These are phyloP conservation scores for Inonotus obliquus DNA, from an alignment of 1,284 basidiomycete genomes.

Conservation along the genomic window DNA sequence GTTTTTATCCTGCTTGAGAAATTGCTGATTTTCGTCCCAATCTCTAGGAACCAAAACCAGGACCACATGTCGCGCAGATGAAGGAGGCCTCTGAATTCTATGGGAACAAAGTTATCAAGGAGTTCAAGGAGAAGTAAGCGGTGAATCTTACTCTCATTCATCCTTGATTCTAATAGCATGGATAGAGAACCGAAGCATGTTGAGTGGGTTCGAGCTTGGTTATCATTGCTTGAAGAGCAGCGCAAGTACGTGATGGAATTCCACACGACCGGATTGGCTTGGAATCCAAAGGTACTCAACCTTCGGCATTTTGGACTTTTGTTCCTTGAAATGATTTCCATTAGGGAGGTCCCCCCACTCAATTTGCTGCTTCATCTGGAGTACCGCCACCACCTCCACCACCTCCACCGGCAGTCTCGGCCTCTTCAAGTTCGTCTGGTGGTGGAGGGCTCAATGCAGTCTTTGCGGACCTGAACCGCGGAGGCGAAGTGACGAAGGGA, in stretches of 20 bases:
- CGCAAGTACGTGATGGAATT: slow-evolving; percentile 83
- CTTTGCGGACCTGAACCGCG: slow-evolving; percentile 91
- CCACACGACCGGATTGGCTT: slow-evolving; percentile 84
- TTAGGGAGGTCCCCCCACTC: slow-evolving; percentile 60
- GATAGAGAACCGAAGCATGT: slow-evolving; percentile 81
- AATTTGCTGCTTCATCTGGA: slow-evolving; percentile 55
- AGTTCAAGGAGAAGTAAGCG: slow-evolving; percentile 85
- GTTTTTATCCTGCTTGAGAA: not conserved
- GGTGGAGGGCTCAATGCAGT: slow-evolving; percentile 74
- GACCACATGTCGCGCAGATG: slow-evolving; percentile 76
- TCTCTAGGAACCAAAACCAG: slow-evolving; percentile 75
- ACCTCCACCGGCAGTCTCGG: slow-evolving; percentile 34
- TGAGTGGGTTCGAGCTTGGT: slow-evolving; percentile 83
- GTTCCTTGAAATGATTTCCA: not conserved
- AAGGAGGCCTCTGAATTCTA: slow-evolving; percentile 92
- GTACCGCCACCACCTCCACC: slow-evolving; percentile 53
- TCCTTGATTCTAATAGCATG: slow-evolving; percentile 1
- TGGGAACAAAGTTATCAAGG: slow-evolving; percentile 88
- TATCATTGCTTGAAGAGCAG: slow-evolving; percentile 71
- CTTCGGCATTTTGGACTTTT: not conserved
- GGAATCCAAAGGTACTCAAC: slow-evolving; percentile 76
- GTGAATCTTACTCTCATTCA: slow-evolving; percentile 5
- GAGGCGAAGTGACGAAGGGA: slow-evolving; percentile 85
- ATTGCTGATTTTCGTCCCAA: slow-evolving; percentile 1
- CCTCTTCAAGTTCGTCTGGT: slow-evolving; percentile 25